A percentile compares a stretch with the other conserved stretches of the same genome.
These are phyloP conservation scores for Neovahlkampfia damariscottae DNA, from an alignment of 78 protist genomes.

Conservation along the genomic window DNA sequence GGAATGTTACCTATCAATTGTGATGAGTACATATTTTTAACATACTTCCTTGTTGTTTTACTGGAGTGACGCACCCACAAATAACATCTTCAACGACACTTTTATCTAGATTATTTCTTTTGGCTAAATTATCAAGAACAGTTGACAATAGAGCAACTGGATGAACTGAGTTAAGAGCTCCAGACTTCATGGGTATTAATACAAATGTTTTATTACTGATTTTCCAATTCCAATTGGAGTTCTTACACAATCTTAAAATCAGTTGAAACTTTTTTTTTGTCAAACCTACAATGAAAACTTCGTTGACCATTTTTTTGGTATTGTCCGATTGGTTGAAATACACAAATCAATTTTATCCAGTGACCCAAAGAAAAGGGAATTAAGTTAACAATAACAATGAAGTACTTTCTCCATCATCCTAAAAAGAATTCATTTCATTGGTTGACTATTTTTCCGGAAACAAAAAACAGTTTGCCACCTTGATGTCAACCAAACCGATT, in stretches of 20 bases:
- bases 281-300: too few species aligned
- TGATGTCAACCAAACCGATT: too few species aligned
- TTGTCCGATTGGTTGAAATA: neutral
- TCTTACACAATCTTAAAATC: neutral
- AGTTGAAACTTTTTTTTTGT: neutral
- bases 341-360: too few species aligned
- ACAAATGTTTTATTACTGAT: too few species aligned
- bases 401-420: neutral
- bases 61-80: conserved; percentile 51
- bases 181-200: too few species aligned
- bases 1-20: too few species aligned
- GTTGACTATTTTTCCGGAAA: too few species aligned
- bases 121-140: conserved; percentile 1
- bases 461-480: too few species aligned
- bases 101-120: neutral
- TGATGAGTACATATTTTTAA: too few species aligned
- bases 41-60: conserved; percentile 59
- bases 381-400: neutral
- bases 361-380: too few species aligned
- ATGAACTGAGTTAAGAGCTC: neutral
- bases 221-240: conserved; percentile 16
- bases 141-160: neutral
- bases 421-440: neutral
- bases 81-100: conserved; percentile 58
- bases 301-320: neutral